Evolutionary conservation across 2,329 filamentous ascomycete species (phyloP).

Genomic region (Coniochaeta hoffmannii): DNA sequence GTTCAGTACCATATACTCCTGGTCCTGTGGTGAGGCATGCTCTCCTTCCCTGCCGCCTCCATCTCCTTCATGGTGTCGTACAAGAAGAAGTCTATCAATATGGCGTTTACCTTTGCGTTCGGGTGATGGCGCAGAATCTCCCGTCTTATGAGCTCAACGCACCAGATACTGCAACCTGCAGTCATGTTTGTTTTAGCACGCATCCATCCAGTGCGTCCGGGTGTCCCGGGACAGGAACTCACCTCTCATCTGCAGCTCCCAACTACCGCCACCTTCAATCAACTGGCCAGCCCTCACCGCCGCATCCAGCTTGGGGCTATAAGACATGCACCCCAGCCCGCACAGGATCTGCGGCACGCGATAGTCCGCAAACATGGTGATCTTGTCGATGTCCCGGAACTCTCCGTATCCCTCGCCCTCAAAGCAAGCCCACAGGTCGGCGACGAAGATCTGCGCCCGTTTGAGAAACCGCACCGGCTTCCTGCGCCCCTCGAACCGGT

Average conservation of each 20-base stretch:
- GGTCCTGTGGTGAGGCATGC: slow-evolving; percentile 78
- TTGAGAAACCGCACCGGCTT: slow-evolving; percentile 77
- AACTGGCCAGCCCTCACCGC: slow-evolving; percentile 57
- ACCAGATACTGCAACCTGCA: slow-evolving; percentile 87
- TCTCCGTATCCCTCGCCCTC: slow-evolving; percentile 69
- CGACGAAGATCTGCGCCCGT: slow-evolving; percentile 90
- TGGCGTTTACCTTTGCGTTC: slow-evolving; percentile 69
- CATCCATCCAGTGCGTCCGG: no score
- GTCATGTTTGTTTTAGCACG: no score
- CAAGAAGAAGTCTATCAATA: slow-evolving; percentile 93
- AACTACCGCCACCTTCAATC: slow-evolving; percentile 64
- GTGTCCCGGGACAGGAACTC: no score
- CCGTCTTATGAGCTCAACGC: slow-evolving; percentile 76
- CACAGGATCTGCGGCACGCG: slow-evolving; percentile 91
- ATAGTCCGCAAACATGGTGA: slow-evolving; percentile 99
- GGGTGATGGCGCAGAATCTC: slow-evolving; percentile 73
- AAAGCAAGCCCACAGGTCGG: slow-evolving; percentile 95
- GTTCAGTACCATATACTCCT: slow-evolving; percentile 87
- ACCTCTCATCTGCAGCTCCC: slow-evolving; percentile 85
- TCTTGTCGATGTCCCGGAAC: slow-evolving; percentile 86
- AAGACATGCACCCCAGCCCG: slow-evolving; percentile 72
- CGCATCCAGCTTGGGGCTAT: slow-evolving; percentile 70
- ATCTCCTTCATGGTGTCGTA: slow-evolving; percentile 90
- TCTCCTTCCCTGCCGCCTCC: slow-evolving; percentile 55
- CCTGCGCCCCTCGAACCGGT: slow-evolving; percentile 62